phyloP scores from a whole-genome alignment of 1,284 basidiomycete genomes.

The Melampsora abietis-canadensis region DNA sequence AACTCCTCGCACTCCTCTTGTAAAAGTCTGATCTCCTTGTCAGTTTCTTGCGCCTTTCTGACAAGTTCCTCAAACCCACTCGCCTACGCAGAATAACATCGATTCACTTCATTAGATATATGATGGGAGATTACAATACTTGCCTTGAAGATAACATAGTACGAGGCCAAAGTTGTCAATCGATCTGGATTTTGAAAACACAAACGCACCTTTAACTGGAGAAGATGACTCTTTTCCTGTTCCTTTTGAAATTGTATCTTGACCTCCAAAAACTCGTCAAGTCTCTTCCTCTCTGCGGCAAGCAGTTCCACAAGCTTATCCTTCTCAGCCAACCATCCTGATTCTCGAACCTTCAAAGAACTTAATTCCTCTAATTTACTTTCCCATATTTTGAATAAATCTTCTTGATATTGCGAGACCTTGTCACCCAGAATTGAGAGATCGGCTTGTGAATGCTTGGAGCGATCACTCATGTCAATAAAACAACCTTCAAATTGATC shows the following conservation, averaged over 20 bases:
- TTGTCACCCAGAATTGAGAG: background rate
- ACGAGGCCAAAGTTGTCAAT: too few species aligned
- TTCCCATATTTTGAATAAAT: background rate
- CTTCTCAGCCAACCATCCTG: background rate
- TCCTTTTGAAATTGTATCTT: background rate
- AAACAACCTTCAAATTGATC: slow-evolving; percentile 9
- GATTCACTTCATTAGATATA: background rate
- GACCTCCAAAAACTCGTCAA: background rate
- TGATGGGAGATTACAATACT: background rate
- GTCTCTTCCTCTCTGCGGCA: background rate
- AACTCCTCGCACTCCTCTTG: slow-evolving; percentile 11
- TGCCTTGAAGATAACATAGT: background rate
- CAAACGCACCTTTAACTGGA: background rate
- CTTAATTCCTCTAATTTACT: background rate
- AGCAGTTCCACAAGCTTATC: background rate
- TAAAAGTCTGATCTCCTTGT: background rate
- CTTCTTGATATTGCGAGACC: slow-evolving; percentile 2
- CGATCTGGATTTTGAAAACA: background rate
- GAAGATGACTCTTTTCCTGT: background rate
- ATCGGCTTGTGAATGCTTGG: background rate
- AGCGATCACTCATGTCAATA: background rate
- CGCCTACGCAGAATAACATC: background rate
- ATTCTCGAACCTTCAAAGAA: background rate
- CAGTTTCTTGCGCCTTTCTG: background rate
- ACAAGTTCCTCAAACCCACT: background rate